A percentile compares a stretch with the other conserved stretches of the same genome.
These are phyloP conservation scores for Amauroascus verrucosus DNA, from an alignment of 2,329 filamentous ascomycete genomes.

Conservation along the genomic window DNA sequence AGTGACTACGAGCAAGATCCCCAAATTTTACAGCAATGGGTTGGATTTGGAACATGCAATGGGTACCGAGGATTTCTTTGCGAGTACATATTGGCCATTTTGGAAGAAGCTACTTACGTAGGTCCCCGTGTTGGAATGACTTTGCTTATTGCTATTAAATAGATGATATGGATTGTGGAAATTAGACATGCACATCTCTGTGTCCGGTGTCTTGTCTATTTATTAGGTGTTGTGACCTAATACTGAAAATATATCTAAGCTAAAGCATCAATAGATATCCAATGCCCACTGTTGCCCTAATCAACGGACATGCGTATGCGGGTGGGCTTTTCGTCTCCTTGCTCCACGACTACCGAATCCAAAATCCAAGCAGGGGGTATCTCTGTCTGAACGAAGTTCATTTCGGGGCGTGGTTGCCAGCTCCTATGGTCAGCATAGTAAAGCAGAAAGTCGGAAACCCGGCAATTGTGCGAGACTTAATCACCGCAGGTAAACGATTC, in stretches of 20 bases:
- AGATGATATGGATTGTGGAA: neutral
- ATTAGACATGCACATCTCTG: too few species aligned
- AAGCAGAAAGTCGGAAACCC: slow-evolving; percentile 53
- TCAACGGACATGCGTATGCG: slow-evolving; percentile 74
- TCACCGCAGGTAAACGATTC: slow-evolving; percentile 65
- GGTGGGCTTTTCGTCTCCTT: slow-evolving; percentile 72
- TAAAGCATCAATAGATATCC: slow-evolving; percentile 45
- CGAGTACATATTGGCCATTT: slow-evolving; percentile 51
- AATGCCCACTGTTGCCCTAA: slow-evolving; percentile 69
- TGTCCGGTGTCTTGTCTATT: too few species aligned
- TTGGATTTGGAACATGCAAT: slow-evolving; percentile 63
- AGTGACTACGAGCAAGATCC: slow-evolving; percentile 62
- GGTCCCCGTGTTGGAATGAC: slow-evolving; percentile 14
- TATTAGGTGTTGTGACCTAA: too few species aligned
- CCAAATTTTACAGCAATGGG: slow-evolving; percentile 75
- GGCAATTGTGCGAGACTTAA: slow-evolving; percentile 49
- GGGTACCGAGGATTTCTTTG: slow-evolving; percentile 51
- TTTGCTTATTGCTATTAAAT: neutral
- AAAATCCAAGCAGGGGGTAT: slow-evolving; percentile 60
- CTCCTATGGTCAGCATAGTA: slow-evolving; percentile 66
- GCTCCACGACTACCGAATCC: slow-evolving; percentile 74
- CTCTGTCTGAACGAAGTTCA: slow-evolving; percentile 73
- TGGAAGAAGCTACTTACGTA: slow-evolving; percentile 55
- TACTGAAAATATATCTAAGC: neutral
- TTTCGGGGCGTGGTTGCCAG: slow-evolving; percentile 63